Base-by-base conservation (phyloP, 495 filamentous ascomycete species). In the Xylaria venustula region DNA sequence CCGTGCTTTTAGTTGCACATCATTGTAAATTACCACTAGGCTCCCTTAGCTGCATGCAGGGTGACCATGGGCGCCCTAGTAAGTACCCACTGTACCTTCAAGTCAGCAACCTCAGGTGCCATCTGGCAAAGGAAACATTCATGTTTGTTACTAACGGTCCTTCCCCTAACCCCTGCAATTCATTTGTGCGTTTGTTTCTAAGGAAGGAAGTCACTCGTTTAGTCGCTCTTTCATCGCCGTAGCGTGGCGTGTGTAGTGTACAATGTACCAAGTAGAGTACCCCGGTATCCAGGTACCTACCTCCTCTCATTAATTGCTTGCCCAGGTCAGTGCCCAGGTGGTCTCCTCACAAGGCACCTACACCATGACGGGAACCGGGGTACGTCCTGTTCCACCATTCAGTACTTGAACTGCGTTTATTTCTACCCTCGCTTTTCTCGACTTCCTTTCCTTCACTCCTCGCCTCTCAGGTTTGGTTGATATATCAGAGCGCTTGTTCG, bases 401-500 rank as follows among this genome's bases (percentile, higher is more conserved):
- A 67, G 64, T 73, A 70, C 67, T 66, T 72, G 55, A 63, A 60
- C 55, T 60, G 63, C 50, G 59, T 67, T 40, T 45, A 44, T 44
- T 54, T 54, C 52, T 37, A 26, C 53, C 22, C 49, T 59, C 57
- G 48, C 50, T 68, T 64, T 60, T 66, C 54, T 57, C 47, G 57
- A 58, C 50, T 45, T 56, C 49, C 47, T 66, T 66, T 69, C 61
- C 61, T 60, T 50, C 47, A 62, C 66, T 64, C 64, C 54, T 64
- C 67, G 66, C 62, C 49, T 64, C 62, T 64, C 62, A 71, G 70
- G 63, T 68, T 73, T 55, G 66, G 57, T 65, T 60, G 61, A 58
- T 64, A 60, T 63, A 65, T 62, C 62, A 66, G 45, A 60, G 56
- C 58, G 46, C 63, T 56, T 54, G 57, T 71, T 66, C 67, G 60